Base-by-base conservation (phyloP, 2,329 filamentous ascomycete species). In the Blastomyces parvus region DNA sequence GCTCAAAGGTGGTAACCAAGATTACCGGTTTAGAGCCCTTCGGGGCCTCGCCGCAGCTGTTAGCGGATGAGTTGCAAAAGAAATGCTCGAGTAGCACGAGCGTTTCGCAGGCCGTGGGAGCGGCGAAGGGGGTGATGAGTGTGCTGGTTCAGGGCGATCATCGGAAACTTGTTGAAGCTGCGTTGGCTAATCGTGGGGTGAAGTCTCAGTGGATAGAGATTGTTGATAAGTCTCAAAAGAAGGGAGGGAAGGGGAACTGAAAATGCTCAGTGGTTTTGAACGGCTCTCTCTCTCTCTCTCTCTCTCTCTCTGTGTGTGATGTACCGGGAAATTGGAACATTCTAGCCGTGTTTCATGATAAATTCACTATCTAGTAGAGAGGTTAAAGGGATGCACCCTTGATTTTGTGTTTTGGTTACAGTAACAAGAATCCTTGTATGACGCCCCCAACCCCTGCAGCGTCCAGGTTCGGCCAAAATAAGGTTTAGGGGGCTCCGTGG, bases 61-160 rank as follows among this genome's bases (percentile, higher is more conserved):
- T 88, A 62, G 85, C 85, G 1, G 86, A 88, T 64, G 86, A 88
- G 70, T 69, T 89, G 68, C 80, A 86, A 69, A 88, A 86, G 75
- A 82, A 83, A 40, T 88, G 86, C 70, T 86, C 86, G 1, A 85
- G 86, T n/a, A 85, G 82, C 63, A 86, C 86, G 14, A 87, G 84
- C 64, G 84, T 88, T 0, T 81, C 84, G 42, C 83, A 85, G 67
- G 75, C 86, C 40, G 80, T 81, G 56, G 86, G 86, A 3, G 85
- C 85, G 9, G 84, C 85, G 67, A 83, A 82, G 67, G 84, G 84
- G 0, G 77, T 87, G 1, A 83, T 88, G 82, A 86, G 88, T 71
- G 82, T 89, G 25, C 79, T 87, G 75, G 81, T 88, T 3, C 86
- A 89, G 69, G 86, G 86, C 0, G 85, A 86, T 64, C 86, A 88